Evolutionary conservation across 139 green algal species (phyloP).

Genomic region (Chlamydomonas schloesseri): DNA sequence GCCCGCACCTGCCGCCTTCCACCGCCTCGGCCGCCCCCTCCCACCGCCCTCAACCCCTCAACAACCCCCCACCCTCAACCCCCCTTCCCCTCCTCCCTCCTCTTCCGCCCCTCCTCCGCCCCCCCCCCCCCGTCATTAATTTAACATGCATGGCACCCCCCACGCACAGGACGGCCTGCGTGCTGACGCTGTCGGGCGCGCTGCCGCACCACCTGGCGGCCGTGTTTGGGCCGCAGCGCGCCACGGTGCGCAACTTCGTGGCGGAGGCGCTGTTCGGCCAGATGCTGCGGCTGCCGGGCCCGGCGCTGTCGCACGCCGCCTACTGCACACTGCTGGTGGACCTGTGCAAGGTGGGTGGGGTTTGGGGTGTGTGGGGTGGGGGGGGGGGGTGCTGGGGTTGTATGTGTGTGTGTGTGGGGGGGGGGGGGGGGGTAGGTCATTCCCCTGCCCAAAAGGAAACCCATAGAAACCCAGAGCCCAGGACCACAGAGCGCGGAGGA

Average conservation of each 20-base stretch:
- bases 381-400: no score
- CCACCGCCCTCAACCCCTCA: no score
- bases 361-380: neutral
- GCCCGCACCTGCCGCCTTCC: no score
- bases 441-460: no score
- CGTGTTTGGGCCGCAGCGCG: constrained; percentile 19
- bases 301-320: constrained; percentile 79
- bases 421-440: no score
- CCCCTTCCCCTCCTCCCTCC: no score
- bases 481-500: no score
- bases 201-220: constrained; percentile 35
- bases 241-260: constrained; percentile 57
- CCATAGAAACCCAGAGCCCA: no score
- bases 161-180: constrained; percentile 33
- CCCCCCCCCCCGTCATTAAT: neutral
- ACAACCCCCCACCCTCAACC: no score
- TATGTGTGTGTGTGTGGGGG: no score
- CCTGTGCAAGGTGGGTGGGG: constrained; percentile 75
- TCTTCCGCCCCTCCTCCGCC: neutral
- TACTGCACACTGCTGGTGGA: constrained; percentile 90
- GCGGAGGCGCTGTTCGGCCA: constrained; percentile 89
- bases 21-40: no score
- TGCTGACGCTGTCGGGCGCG: constrained; percentile 34
- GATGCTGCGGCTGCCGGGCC: constrained; percentile 83
- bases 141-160: neutral